These are phyloP conservation scores for Madurella fahalii DNA, from an alignment of 2,329 filamentous ascomycete species.

Conservation along the genomic window DNA sequence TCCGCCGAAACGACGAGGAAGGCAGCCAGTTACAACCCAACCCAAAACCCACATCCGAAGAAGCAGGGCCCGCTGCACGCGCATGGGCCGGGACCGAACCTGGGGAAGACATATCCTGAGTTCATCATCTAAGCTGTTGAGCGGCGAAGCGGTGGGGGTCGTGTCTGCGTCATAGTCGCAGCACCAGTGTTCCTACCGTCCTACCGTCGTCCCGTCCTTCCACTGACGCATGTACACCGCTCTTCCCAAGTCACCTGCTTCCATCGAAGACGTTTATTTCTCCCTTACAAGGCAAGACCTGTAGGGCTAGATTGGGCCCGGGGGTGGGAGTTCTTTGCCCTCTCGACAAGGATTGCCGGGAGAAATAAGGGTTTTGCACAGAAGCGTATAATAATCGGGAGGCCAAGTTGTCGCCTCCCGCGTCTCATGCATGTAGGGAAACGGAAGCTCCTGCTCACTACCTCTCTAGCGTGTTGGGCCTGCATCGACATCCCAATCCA, in stretches of 20 bases:
- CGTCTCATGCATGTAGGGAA: constrained; percentile 8
- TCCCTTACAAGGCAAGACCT: constrained; percentile 3
- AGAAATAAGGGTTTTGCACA: background rate
- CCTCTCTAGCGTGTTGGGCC: constrained; percentile 2
- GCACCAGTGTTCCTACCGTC: background rate
- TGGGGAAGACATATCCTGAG: constrained; percentile 16
- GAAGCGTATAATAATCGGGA: background rate
- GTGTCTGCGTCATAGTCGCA: constrained; percentile 15
- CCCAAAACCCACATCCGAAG: background rate
- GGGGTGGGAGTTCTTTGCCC: background rate
- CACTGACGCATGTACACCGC: constrained; percentile 9
- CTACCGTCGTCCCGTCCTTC: background rate
- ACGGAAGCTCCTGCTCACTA: background rate
- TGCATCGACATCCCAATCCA: background rate
- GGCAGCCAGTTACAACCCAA: constrained; percentile 15
- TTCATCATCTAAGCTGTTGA: constrained; percentile 4
- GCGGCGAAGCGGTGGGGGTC: constrained; percentile 4
- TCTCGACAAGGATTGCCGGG: background rate
- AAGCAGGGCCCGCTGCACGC: constrained; percentile 8
- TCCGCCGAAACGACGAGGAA: background rate
- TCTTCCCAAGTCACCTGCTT: constrained; percentile 9
- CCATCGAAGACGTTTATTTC: background rate
- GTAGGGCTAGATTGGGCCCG: background rate
- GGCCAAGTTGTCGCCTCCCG: constrained; percentile 1
- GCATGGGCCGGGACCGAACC: constrained; percentile 18